These are phyloP conservation scores for Paecilomyces formosus DNA, from an alignment of 2,329 filamentous ascomycete species.

Conservation along the genomic window DNA sequence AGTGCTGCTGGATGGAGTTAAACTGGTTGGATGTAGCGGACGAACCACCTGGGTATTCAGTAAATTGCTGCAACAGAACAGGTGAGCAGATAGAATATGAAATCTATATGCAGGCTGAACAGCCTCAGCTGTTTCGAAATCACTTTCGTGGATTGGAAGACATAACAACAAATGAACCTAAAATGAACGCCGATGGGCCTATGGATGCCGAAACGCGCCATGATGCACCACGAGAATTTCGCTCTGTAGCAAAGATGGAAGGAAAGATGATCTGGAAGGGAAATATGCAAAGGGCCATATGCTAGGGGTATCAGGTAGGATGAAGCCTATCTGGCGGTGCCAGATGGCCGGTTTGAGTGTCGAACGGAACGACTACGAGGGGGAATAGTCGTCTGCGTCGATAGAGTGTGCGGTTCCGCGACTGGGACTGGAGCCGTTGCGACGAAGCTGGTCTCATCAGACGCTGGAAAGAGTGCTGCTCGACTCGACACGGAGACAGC, in stretches of 20 bases:
- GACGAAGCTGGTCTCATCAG: constrained; percentile 10
- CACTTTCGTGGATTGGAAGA: not conserved
- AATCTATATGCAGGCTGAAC: not conserved
- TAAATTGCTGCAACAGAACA: constrained; percentile 1
- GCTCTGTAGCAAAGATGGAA: not conserved
- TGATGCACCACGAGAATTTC: not conserved
- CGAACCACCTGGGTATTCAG: constrained; percentile 6
- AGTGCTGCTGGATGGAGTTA: not conserved
- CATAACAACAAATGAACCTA: not conserved
- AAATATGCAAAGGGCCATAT: not conserved
- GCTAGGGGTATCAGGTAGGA: not conserved
- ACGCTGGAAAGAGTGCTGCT: constrained; percentile 9
- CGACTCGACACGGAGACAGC: constrained; percentile 5
- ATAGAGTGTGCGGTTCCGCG: constrained; percentile 15
- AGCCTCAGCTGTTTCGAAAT: not conserved
- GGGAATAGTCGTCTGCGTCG: constrained; percentile 12
- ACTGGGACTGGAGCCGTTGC: constrained; percentile 8
- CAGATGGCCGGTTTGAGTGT: constrained; percentile 15
- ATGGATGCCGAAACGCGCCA: not conserved
- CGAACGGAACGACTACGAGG: constrained; percentile 11
- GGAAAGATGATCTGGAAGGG: not conserved
- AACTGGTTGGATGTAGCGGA: not conserved
- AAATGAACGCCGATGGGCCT: not conserved
- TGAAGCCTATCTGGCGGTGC: constrained; percentile 17
- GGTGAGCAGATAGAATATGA: not conserved